Evolutionary conservation across 345 rosid species (phyloP).

Genomic region (Schrenkiella parvula): DNA sequence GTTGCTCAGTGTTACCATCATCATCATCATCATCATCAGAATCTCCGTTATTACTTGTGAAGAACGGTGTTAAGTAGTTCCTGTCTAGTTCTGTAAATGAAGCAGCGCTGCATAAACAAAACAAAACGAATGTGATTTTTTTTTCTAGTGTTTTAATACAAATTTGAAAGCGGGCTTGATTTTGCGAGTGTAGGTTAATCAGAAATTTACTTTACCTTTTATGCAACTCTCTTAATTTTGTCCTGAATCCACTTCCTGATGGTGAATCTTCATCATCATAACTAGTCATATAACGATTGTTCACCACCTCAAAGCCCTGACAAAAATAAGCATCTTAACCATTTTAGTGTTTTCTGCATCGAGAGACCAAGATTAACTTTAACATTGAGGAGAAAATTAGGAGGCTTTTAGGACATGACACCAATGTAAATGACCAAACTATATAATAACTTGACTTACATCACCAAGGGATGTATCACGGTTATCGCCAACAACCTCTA

Average conservation of each 20-base stretch:
- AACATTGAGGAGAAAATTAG: background rate
- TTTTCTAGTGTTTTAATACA: background rate
- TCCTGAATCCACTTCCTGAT: constrained; percentile 74
- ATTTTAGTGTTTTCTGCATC: background rate
- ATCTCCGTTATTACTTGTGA: constrained; percentile 80
- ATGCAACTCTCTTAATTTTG: constrained; percentile 81
- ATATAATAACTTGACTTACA: constrained; percentile 46
- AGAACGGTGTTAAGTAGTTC: constrained; percentile 82
- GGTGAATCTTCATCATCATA: constrained; percentile 55
- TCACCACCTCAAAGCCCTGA: constrained; percentile 56
- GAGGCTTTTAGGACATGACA: background rate
- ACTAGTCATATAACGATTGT: constrained; percentile 52
- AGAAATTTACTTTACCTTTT: constrained; percentile 58
- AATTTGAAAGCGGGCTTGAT: background rate
- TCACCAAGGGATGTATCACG: constrained; percentile 58
- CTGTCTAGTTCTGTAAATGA: constrained; percentile 73
- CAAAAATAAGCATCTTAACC: background rate
- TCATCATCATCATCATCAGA: constrained; percentile 33
- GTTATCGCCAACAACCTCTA: constrained; percentile 83
- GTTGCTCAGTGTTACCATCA: constrained; percentile 19
- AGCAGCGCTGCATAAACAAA: constrained; percentile 49
- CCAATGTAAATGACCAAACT: background rate
- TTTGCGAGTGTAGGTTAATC: background rate
- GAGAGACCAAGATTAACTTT: background rate
- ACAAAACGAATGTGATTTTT: background rate